These are phyloP conservation scores for Phytophthora fragariae DNA, from an alignment of 352 stramenopile species.

Conservation along the genomic window DNA sequence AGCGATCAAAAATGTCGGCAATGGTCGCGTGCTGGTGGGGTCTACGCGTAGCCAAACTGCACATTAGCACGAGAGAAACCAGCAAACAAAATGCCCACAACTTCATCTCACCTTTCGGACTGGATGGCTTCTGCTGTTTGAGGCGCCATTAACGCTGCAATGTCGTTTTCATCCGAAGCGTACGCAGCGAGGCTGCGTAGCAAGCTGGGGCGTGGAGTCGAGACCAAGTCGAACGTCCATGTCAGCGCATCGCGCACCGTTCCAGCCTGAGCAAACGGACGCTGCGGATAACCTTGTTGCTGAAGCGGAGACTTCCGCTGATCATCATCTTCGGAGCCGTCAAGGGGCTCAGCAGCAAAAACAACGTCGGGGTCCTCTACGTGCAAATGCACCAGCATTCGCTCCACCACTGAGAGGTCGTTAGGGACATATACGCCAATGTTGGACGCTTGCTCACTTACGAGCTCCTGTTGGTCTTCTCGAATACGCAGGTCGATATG, in stretches of 20 bases:
- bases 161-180: conserved; percentile 61
- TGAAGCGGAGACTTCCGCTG: conserved; percentile 26
- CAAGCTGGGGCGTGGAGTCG: conserved; percentile 67
- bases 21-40: conserved; percentile 56
- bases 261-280: conserved; percentile 65
- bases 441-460: conserved; percentile 74
- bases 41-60: conserved; percentile 13
- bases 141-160: conserved; percentile 53
- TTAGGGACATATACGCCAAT: conserved; percentile 85
- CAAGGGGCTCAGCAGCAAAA: conserved; percentile 46
- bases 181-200: conserved; percentile 69
- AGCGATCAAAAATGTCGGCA: conserved; percentile 71
- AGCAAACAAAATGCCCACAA: background rate
- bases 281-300: conserved; percentile 24
- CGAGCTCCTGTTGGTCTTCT: conserved; percentile 52
- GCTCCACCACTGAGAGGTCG: conserved; percentile 51
- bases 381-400: conserved; percentile 57
- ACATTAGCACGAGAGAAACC: background rate
- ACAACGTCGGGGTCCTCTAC: conserved; percentile 59
- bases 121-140: conserved; percentile 57
- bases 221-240: conserved; percentile 81
- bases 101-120: conserved; percentile 41
- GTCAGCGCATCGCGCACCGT: conserved; percentile 73
- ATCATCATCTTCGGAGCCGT: background rate
- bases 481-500: conserved; percentile 72